Evolutionary conservation across 352 stramenopile genomes (phyloP), one percentile per base, ranked within the genome.

Genomic region (Pythium biforme): DNA sequence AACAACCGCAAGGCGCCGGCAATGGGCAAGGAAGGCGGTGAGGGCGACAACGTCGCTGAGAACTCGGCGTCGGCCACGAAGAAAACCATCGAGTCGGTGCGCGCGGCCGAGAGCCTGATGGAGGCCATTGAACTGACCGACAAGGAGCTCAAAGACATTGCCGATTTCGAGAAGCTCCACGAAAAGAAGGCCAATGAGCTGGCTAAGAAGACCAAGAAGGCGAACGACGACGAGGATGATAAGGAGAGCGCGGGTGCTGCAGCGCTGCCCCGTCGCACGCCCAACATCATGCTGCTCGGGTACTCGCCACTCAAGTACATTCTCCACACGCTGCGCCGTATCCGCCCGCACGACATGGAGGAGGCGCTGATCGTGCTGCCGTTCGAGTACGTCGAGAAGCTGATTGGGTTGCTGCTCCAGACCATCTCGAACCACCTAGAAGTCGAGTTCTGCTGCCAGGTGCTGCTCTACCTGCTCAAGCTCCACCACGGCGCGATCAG

Each of bases 351-450:
- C 50, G 96, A 99, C 59, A 88, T 99, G 69, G 97, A 99, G 71
- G 94, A 98, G 64, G 96, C 95, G 33, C 75, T 99, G 40, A 89
- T 99, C 53, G 88, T 99, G 53, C 77, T 99, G 34, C 94, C 98
- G n/a, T 92, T 99, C 41, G 91, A 96, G 65, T 92, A 98, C 75
- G 89, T 99, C 15, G 86, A 98, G 69, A 81, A 93, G 45, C 69
- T 99, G 43, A 90, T 99, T 52, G 81, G 88, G 55, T 92, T 98
- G 70, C 75, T 99, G 22, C 84, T 97, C 46, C 66, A 96, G 66
- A 77, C 98, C 23, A 92, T 94, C 52, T 90, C 83, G 53, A 76
- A 72, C 62, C 83, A 92, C 63, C 70, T 96, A 56, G 94, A 97
- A 41, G 83, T 98, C 31, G 96, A 99, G 65, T 87, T 98, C 51